phyloP scores from a whole-genome alignment of 306 rosid genomes.

The Hippophae tibetana region DNA sequence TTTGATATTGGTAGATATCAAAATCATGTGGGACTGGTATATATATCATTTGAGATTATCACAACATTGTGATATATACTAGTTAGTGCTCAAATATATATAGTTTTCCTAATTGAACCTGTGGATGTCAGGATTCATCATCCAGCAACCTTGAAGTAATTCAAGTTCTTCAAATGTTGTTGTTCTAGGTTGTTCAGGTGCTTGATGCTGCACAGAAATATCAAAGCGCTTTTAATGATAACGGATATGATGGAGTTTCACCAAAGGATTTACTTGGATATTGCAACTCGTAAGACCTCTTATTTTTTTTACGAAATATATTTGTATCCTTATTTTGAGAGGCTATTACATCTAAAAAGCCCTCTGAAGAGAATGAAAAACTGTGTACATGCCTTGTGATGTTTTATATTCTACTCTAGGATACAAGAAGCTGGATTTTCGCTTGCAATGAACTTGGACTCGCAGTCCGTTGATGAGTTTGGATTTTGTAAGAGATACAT shows the following conservation, averaged over 20 bases:
- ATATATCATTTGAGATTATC: no score
- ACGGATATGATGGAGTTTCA: constrained; percentile 9
- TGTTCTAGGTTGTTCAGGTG: constrained; percentile 26
- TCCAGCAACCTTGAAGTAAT: neutral
- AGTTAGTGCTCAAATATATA: no score
- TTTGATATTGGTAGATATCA: no score
- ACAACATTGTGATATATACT: no score
- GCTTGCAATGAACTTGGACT: constrained; percentile 15
- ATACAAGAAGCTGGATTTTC: constrained; percentile 15
- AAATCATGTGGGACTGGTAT: no score
- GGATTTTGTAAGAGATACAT: constrained; percentile 21
- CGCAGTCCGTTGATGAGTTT: constrained; percentile 11
- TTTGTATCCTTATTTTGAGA: neutral
- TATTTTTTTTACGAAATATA: neutral
- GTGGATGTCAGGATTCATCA: constrained; percentile 1
- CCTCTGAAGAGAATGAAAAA: no score
- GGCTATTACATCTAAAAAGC: no score
- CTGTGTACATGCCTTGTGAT: neutral
- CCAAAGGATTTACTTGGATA: constrained; percentile 8
- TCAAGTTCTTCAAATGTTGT: constrained; percentile 2
- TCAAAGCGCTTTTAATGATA: constrained; percentile 10
- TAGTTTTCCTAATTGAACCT: neutral
- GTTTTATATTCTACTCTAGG: constrained; percentile 12
- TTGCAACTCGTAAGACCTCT: constrained; percentile 17
- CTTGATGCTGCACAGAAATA: constrained; percentile 20